Evolutionary conservation across 306 rosid species (phyloP).

Genomic region (Fragaria iinumae): DNA sequence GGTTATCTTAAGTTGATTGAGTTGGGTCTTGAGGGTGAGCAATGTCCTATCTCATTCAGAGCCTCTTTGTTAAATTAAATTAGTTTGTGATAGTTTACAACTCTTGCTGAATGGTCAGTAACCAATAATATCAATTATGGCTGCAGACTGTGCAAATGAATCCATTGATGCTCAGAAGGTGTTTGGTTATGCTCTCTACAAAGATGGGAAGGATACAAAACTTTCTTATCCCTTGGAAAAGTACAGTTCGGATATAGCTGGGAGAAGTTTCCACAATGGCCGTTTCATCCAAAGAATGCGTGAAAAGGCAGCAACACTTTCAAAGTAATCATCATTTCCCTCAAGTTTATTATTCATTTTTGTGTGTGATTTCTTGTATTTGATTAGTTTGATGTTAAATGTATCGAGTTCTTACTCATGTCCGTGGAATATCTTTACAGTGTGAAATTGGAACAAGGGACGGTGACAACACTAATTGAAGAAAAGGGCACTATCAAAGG

Average conservation of each 20-base stretch:
- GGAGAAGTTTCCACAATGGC: conserved; percentile 62
- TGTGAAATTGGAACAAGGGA: conserved; percentile 28
- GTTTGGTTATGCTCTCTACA: conserved; percentile 36
- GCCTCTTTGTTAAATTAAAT: neutral
- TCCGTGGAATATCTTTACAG: neutral
- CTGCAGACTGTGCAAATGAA: conserved; percentile 21
- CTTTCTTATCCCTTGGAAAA: conserved; percentile 47
- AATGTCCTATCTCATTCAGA: neutral
- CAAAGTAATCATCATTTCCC: conserved; percentile 32
- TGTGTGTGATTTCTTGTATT: neutral
- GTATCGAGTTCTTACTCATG: neutral
- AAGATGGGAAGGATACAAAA: conserved; percentile 49
- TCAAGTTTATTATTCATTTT: neutral
- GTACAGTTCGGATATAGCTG: conserved; percentile 42
- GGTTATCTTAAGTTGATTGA: conserved; percentile 27
- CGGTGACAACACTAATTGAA: conserved; percentile 14
- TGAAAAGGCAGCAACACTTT: conserved; percentile 46
- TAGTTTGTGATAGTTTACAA: neutral
- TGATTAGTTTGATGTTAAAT: neutral
- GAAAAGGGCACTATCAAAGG: conserved; percentile 24
- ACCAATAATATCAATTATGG: neutral
- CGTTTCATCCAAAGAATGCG: conserved; percentile 58
- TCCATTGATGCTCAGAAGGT: conserved; percentile 31
- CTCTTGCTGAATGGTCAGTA: neutral
- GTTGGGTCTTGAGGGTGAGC: conserved; percentile 28